Base-by-base conservation (phyloP, 768 basidiomycete species). In the Multifurca ochricompacta region DNA sequence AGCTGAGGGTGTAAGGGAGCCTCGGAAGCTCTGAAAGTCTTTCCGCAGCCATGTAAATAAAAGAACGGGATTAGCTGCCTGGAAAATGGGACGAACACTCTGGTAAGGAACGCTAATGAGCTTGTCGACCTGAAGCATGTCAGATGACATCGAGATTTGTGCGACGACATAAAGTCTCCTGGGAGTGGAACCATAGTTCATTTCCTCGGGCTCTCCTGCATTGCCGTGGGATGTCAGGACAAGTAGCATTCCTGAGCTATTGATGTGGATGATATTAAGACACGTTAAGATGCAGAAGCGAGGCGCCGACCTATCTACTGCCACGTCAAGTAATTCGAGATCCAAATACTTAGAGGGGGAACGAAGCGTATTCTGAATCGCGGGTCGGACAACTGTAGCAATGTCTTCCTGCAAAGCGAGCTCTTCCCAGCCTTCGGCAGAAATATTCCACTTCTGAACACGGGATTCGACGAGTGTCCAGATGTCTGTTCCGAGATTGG, bases 1-100 rank as follows among this genome's bases (percentile, higher is more conserved):
- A 90, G 74, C 41, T 82, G 76, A 34, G 87, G 84, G 63, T 87
- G 86, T 56, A 82, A 80, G 1, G 85, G 85, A 1, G 83, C 83
- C 25, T 80, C 79, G 35, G 81, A 83, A 23, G 58, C 46, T 54
- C 75, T 73, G 28, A 80, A 78, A 19, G 79, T 85, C 87, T 87
- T 55, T 36, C 2, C 48, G 16, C 21, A 21, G 30, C 18, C 31
- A 14, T 11, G 43, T 55, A 43, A 54, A n/a, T 45, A 31, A 23
- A 10, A 50, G 3, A 43, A 30, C 27, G 11, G 39, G 18, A 9
- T 6, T 19, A 11, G 40, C 16, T 30, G 19, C 30, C 30, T 3
- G 34, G n/a, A n/a, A 13, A 11, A 35, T 13, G 11, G 49, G 1
- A 71, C 82, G 62, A 61, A 90, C 87, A 54, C 81, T 82, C 66